Percentiles rank a stretch among this genome's conserved stretches.
Evolutionary conservation across 163 green algal species (phyloP).

Genomic region (Scenedesmus sp.): DNA sequence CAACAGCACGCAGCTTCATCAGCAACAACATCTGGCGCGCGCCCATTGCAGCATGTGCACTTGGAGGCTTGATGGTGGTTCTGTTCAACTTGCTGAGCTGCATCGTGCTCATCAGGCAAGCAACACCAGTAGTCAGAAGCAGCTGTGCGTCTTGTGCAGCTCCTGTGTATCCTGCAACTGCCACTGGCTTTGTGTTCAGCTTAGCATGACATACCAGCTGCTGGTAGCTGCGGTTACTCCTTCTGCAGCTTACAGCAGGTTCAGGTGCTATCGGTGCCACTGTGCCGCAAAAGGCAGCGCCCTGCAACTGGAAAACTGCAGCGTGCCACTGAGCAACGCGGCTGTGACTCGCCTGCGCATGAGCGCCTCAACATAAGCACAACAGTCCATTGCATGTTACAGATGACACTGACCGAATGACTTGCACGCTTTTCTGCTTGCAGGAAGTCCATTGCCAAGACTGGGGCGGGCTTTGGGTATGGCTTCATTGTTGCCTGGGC

Average conservation of each 20-base stretch:
- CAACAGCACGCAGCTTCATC: conserved; percentile 36
- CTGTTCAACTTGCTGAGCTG: conserved; percentile 54
- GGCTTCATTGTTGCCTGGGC: conserved; percentile 51
- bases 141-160: neutral
- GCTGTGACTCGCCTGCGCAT: no score
- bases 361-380: no score
- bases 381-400: no score
- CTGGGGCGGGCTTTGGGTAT: conserved; percentile 54
- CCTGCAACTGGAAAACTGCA: no score
- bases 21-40: conserved; percentile 56
- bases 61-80: conserved; percentile 55
- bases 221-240: no score
- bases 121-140: neutral
- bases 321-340: no score
- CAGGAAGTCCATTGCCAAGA: conserved; percentile 63
- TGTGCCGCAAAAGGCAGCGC: no score
- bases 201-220: neutral
- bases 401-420: no score
- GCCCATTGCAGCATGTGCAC: conserved; percentile 42
- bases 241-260: no score
- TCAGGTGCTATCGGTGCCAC: no score
- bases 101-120: conserved; percentile 45
- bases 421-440: neutral
- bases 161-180: neutral
- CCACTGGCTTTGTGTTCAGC: no score